These are phyloP conservation scores for Umbelopsis vinacea DNA, from an alignment of 192 early-diverging fungal genomes.

Conservation along the genomic window DNA sequence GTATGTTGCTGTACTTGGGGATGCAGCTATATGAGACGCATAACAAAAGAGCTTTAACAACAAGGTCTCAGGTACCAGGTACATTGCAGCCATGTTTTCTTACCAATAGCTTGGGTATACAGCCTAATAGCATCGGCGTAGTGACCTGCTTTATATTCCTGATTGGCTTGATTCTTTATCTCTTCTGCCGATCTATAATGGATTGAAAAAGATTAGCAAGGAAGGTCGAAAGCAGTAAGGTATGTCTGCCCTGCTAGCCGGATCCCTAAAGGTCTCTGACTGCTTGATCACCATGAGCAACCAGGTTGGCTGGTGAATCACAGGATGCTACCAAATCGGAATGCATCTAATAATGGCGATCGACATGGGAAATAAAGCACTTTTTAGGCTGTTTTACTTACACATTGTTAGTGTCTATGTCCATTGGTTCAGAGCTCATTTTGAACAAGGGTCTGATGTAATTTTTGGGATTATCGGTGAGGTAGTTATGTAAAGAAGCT, in stretches of 20 bases:
- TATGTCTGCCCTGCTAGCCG: background rate
- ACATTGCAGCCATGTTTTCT: slow-evolving; percentile 16
- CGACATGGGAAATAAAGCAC: background rate
- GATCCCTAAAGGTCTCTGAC: no score
- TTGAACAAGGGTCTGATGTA: background rate
- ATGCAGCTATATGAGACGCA: slow-evolving; percentile 44
- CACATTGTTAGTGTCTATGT: slow-evolving; percentile 1
- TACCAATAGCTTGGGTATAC: slow-evolving; percentile 75
- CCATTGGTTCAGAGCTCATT: slow-evolving; percentile 17
- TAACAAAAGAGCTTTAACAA: background rate
- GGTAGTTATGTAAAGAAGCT: background rate
- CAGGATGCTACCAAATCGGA: background rate
- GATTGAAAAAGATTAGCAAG: background rate
- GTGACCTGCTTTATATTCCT: slow-evolving; percentile 68
- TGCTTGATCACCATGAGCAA: background rate
- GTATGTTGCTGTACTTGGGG: slow-evolving; percentile 64
- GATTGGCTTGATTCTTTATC: slow-evolving; percentile 72
- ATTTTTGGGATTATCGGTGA: background rate
- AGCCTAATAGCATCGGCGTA: slow-evolving; percentile 70
- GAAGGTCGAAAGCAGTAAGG: background rate
- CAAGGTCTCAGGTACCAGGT: background rate
- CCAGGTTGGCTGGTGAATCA: background rate
- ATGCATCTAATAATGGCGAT: background rate
- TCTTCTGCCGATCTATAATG: slow-evolving; percentile 56
- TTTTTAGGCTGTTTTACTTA: background rate